A percentile compares a stretch with the other conserved stretches of the same genome.
phyloP scores from a whole-genome alignment of 2,329 filamentous ascomycete species.

The Claviceps sorghi region DNA sequence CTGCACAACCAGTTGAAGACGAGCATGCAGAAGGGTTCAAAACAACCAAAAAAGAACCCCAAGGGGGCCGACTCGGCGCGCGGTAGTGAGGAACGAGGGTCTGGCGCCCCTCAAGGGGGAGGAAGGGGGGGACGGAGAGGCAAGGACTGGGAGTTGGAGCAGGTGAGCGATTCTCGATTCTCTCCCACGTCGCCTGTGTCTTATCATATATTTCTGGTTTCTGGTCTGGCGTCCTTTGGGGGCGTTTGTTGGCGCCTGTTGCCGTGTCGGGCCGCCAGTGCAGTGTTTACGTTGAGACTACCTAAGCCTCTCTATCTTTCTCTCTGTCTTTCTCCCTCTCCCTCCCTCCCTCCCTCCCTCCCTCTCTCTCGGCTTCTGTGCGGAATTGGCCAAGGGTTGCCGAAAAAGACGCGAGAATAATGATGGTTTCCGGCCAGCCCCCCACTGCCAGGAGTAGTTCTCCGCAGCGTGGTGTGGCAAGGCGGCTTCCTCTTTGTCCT shows the following conservation, averaged over 20 bases:
- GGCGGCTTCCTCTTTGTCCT: not conserved
- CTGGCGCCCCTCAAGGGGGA: constrained; percentile 42
- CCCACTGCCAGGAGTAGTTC: not conserved
- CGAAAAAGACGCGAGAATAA: not conserved
- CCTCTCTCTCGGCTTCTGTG: no score
- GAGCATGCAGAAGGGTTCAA: constrained; percentile 36
- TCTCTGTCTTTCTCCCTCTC: no score
- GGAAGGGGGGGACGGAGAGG: constrained; percentile 57
- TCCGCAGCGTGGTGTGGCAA: not conserved
- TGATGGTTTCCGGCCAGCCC: no score
- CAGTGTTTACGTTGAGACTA: no score
- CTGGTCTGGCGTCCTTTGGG: not conserved
- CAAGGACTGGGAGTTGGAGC: constrained; percentile 70
- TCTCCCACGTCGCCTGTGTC: constrained; percentile 5
- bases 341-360: no score
- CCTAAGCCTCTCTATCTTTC: not conserved
- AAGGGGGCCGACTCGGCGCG: constrained; percentile 37
- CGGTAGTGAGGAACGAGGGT: constrained; percentile 65
- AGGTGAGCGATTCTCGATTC: constrained; percentile 35
- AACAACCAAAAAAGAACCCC: constrained; percentile 36
- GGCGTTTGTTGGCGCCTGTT: no score
- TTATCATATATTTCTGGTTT: not conserved
- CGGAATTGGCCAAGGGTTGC: not conserved
- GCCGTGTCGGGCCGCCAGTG: not conserved
- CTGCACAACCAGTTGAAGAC: constrained; percentile 54